phyloP scores from a whole-genome alignment of 2,329 filamentous ascomycete genomes.

The Sphaceloma murrayae region DNA sequence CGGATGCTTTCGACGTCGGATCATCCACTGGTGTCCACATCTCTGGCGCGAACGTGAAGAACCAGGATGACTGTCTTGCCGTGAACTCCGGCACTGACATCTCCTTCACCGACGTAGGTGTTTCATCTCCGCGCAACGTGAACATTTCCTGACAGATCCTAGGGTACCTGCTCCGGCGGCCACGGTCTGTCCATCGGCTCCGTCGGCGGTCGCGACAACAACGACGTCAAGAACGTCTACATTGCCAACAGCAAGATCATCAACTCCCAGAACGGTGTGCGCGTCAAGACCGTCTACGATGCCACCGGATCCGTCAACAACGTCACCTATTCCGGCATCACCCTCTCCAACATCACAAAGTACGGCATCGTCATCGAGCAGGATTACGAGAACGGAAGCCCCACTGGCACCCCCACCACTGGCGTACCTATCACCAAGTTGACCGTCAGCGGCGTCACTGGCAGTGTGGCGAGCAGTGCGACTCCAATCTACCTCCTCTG shows the following conservation, averaged over 20 bases:
- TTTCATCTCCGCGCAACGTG: no score
- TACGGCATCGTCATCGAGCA: slow-evolving; percentile 52
- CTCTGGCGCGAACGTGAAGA: slow-evolving; percentile 23
- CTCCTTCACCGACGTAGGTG: slow-evolving; percentile 33
- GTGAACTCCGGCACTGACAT: slow-evolving; percentile 34
- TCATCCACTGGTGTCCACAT: slow-evolving; percentile 22
- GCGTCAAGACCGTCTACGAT: slow-evolving; percentile 46
- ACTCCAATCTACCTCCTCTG: slow-evolving; percentile 45
- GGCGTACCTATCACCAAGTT: slow-evolving; percentile 48
- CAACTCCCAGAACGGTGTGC: slow-evolving; percentile 41
- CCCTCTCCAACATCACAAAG: slow-evolving; percentile 40
- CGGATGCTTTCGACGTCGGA: slow-evolving; percentile 27
- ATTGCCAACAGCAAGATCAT: slow-evolving; percentile 40
- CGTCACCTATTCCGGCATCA: slow-evolving; percentile 47
- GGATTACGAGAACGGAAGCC: slow-evolving; percentile 45
- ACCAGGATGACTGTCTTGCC: slow-evolving; percentile 27
- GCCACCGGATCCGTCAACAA: slow-evolving; percentile 43
- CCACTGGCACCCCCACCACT: slow-evolving; percentile 37
- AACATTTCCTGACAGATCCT: no score
- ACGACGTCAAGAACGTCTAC: slow-evolving; percentile 40
- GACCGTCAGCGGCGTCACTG: slow-evolving; percentile 37
- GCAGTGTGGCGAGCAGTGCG: slow-evolving; percentile 33
- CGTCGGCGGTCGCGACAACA: slow-evolving; percentile 45
- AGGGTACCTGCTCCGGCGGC: slow-evolving; percentile 39
- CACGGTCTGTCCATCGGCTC: slow-evolving; percentile 49